phyloP scores from a whole-genome alignment of 441 rosid species.

The Populus trichocarpa region DNA sequence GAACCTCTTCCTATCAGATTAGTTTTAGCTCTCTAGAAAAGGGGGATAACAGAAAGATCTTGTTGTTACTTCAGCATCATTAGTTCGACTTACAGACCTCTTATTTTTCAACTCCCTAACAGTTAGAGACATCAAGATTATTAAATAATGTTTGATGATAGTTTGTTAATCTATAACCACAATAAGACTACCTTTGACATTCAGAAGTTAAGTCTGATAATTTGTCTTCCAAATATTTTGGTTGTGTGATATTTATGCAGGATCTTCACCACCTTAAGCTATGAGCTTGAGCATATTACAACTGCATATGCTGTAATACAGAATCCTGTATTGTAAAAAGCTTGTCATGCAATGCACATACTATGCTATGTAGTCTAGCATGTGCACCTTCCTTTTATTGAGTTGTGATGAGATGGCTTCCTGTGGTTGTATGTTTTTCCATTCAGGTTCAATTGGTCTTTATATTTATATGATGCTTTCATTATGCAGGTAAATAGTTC shows the following conservation, averaged over 20 bases:
- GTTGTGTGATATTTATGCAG: not conserved
- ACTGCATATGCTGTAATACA: not conserved
- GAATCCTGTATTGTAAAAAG: not conserved
- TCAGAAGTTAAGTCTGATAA: not conserved
- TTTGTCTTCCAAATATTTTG: not conserved
- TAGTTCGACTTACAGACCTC: not conserved
- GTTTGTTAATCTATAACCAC: not conserved
- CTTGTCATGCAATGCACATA: not conserved
- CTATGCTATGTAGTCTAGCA: not conserved
- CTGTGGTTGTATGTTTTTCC: not conserved
- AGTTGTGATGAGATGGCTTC: not conserved
- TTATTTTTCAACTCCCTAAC: not conserved
- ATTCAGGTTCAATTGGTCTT: slow-evolving; percentile 1
- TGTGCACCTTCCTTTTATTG: not conserved
- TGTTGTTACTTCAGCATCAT: not conserved
- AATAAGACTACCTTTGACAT: not conserved
- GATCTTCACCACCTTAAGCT: not conserved
- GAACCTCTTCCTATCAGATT: not conserved
- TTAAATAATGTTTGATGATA: not conserved
- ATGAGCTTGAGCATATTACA: not conserved
- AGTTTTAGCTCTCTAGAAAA: not conserved
- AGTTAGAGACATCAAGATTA: not conserved
- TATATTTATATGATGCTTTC: slow-evolving; percentile 4
- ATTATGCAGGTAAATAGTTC: slow-evolving; percentile 75
- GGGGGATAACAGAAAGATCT: not conserved